Evolutionary conservation across 208 protist species (phyloP).

Genomic region (Leishmania braziliensis): DNA sequence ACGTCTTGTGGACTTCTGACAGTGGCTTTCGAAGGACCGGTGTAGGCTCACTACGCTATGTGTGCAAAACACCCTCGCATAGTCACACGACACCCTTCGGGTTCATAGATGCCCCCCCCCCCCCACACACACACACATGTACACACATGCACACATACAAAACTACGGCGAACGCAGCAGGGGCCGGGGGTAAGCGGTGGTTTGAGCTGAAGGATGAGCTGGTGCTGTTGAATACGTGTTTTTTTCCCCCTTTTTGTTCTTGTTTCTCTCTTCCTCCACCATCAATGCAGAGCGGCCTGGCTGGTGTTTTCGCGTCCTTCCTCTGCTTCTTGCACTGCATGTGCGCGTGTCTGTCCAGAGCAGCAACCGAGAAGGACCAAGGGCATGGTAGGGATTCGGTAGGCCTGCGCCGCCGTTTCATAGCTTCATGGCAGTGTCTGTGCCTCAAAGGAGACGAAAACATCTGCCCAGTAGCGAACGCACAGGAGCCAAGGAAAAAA

Average conservation of each 20-base stretch:
- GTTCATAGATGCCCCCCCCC: background rate
- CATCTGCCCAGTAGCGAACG: background rate
- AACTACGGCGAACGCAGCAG: background rate
- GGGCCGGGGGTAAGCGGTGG: background rate
- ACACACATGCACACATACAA: background rate
- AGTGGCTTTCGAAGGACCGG: background rate
- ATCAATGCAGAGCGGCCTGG: background rate
- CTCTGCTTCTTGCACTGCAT: background rate
- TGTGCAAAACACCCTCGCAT: background rate
- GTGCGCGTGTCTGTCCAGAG: background rate
- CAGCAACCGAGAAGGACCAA: background rate
- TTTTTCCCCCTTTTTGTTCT: background rate
- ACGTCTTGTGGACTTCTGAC: slow-evolving; percentile 27
- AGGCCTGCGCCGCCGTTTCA: background rate
- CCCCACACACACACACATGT: background rate
- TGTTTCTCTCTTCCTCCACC: background rate
- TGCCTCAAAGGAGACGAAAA: background rate
- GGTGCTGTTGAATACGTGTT: background rate
- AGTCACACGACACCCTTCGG: background rate
- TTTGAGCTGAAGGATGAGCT: background rate
- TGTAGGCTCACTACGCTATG: background rate
- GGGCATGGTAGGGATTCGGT: background rate
- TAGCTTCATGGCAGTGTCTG: background rate
- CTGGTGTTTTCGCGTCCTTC: background rate
- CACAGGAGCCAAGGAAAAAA: background rate